Evolutionary conservation across 75 land plant species (phyloP).

Genomic region (Larix kaempferi): DNA sequence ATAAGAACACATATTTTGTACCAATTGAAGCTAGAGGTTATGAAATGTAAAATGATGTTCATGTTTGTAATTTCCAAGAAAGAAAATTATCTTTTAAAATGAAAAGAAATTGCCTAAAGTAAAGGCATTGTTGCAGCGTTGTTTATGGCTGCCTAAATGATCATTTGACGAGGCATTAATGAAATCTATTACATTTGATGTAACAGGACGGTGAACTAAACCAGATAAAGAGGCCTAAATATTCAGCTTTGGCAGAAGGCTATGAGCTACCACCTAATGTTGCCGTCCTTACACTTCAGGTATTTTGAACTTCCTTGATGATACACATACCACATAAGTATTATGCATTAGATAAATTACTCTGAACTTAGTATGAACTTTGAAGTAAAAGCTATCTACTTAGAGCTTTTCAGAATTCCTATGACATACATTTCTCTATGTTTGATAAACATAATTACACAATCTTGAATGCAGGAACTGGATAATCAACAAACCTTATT

Average conservation of each 20-base stretch:
- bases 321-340: not conserved
- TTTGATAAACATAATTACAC: not conserved
- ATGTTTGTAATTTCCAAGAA: too few relatives aligned
- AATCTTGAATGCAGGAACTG: conserved; percentile 17
- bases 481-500: conserved; percentile 18
- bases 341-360: not conserved
- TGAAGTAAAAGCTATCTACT: not conserved
- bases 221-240: conserved; percentile 11
- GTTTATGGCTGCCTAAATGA: not conserved
- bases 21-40: too few relatives aligned
- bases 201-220: conserved; percentile 22
- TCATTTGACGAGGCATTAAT: not conserved
- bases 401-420: not conserved
- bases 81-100: too few relatives aligned
- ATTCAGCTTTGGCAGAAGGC: conserved; percentile 28
- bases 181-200: not conserved
- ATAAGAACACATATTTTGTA: not conserved
- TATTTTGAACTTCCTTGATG: conserved; percentile 6
- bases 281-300: conserved; percentile 52
- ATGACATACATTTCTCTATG: not conserved
- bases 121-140: not conserved
- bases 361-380: not conserved
- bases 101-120: too few relatives aligned
- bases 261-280: conserved; percentile 50
- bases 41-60: too few relatives aligned